These are phyloP conservation scores for Hordeum marinum DNA, from an alignment of 176 grass and related monocot species.

Conservation along the genomic window DNA sequence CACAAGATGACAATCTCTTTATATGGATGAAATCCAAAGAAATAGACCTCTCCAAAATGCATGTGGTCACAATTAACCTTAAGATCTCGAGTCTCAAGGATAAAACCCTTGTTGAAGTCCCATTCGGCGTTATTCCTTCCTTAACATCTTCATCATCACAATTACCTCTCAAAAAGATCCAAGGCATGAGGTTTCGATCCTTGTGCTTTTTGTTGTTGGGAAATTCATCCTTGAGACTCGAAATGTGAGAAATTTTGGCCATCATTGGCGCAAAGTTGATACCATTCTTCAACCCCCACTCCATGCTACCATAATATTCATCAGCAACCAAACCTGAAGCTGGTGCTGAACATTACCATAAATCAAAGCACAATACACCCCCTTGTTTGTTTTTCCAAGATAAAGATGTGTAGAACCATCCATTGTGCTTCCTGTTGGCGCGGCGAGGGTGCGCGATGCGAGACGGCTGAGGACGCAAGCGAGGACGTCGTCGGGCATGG, in stretches of 20 bases:
- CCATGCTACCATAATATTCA: background rate
- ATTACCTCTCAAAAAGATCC: background rate
- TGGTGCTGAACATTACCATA: background rate
- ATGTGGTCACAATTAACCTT: background rate
- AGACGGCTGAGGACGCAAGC: background rate
- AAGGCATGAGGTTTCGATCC: background rate
- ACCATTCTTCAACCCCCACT: background rate
- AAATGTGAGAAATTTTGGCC: background rate
- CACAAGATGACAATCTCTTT: background rate
- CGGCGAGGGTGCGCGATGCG: background rate
- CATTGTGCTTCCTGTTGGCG: background rate
- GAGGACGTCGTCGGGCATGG: background rate
- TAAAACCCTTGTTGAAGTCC: background rate
- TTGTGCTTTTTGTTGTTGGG: background rate
- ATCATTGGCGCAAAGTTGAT: background rate
- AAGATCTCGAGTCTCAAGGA: background rate
- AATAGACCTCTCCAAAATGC: background rate
- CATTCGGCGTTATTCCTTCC: background rate
- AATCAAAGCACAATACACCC: background rate
- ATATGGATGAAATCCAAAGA: constrained; percentile 3
- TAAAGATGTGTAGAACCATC: background rate
- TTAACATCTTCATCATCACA: background rate
- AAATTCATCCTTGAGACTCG: too few species aligned
- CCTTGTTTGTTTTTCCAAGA: background rate
- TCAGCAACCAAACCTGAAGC: background rate